Percentiles rank a stretch among this genome's conserved stretches.
Evolutionary conservation across 2,329 filamentous ascomycete species (phyloP).

Genomic region (Aspergillus sp.): DNA sequence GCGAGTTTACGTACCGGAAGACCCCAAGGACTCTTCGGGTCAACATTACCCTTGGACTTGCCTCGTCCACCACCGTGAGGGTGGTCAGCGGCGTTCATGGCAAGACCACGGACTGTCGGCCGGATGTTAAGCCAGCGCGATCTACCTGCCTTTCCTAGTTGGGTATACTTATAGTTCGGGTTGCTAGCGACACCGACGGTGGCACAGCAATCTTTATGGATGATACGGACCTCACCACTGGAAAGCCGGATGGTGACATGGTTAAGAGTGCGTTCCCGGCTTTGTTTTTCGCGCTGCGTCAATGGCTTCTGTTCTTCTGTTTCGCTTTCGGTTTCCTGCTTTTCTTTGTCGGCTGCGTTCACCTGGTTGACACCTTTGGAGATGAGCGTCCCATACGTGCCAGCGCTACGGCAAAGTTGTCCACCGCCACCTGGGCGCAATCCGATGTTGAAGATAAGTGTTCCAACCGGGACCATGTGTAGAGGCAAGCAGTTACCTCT

Average conservation of each 20-base stretch:
- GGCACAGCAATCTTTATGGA: conserved; percentile 88
- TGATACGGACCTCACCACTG: conserved; percentile 86
- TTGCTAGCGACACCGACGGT: conserved; percentile 96
- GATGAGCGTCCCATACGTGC: conserved; percentile 84
- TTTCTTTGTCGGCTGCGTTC: conserved; percentile 54
- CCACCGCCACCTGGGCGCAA: conserved; percentile 69
- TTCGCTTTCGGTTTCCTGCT: conserved; percentile 40
- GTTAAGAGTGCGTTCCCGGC: conserved; percentile 62
- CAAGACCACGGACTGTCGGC: conserved; percentile 92
- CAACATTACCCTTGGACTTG: conserved; percentile 97
- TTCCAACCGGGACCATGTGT: conserved; percentile 95
- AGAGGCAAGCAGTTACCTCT: conserved; percentile 92
- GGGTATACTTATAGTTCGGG: conserved; percentile 81
- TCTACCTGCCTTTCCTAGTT: conserved; percentile 92
- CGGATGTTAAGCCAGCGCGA: conserved; percentile 91
- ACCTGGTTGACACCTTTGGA: conserved; percentile 74
- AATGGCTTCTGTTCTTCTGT: conserved; percentile 33
- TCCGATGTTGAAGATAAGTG: conserved; percentile 86
- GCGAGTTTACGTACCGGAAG: conserved; percentile 68
- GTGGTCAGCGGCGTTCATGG: conserved; percentile 99
- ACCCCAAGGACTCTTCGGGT: conserved; percentile 96
- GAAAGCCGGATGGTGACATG: conserved; percentile 84
- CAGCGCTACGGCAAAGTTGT: conserved; percentile 92
- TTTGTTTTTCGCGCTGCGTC: conserved; percentile 39
- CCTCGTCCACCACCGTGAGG: conserved; percentile 98